A percentile compares a stretch with the other conserved stretches of the same genome.
Conservation (phyloP, 1,284 basidiomycete species). For the Psilocybe mexicana region DNA sequence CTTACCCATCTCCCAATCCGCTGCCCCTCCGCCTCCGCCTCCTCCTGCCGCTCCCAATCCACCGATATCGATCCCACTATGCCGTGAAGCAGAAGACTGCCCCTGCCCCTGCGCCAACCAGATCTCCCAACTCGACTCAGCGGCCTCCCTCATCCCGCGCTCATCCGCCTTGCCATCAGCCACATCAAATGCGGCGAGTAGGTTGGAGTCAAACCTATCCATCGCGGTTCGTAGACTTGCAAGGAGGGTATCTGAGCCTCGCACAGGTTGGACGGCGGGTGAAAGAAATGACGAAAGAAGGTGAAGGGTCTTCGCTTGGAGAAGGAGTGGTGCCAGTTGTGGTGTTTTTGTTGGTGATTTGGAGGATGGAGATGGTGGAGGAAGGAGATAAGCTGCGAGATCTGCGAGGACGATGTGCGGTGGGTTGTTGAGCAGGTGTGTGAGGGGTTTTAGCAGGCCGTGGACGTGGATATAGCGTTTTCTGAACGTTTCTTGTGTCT, state of each 20-base stretch:
- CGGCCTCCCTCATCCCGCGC: slow-evolving; percentile 73
- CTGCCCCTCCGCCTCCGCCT: slow-evolving; percentile 53
- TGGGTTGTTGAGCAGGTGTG: slow-evolving; percentile 55
- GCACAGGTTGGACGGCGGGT: slow-evolving; percentile 61
- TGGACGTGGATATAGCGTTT: slow-evolving; percentile 69
- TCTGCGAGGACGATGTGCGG: slow-evolving; percentile 58
- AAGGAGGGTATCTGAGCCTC: slow-evolving; percentile 61
- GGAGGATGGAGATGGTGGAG: background rate
- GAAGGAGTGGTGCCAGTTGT: slow-evolving; percentile 26
- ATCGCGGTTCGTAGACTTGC: slow-evolving; percentile 74
- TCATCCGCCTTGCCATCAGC: slow-evolving; percentile 77
- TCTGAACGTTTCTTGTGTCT: slow-evolving; percentile 26
- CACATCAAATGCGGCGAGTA: slow-evolving; percentile 83
- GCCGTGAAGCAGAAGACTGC: too few relatives aligned
- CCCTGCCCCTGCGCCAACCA: slow-evolving; percentile 32
- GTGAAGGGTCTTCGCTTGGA: slow-evolving; percentile 63
- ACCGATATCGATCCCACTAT: slow-evolving; percentile 29
- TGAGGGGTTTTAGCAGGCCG: slow-evolving; percentile 57
- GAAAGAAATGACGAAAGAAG: slow-evolving; percentile 78
- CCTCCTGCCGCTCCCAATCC: slow-evolving; percentile 85
- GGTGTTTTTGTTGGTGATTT: background rate
- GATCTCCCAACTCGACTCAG: slow-evolving; percentile 84
- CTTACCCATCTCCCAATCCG: slow-evolving; percentile 87
- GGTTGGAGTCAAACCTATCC: slow-evolving; percentile 84
- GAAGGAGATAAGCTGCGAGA: slow-evolving; percentile 39